These are phyloP conservation scores for Cyclocybe cylindracea DNA, from an alignment of 768 basidiomycete species.

Conservation along the genomic window DNA sequence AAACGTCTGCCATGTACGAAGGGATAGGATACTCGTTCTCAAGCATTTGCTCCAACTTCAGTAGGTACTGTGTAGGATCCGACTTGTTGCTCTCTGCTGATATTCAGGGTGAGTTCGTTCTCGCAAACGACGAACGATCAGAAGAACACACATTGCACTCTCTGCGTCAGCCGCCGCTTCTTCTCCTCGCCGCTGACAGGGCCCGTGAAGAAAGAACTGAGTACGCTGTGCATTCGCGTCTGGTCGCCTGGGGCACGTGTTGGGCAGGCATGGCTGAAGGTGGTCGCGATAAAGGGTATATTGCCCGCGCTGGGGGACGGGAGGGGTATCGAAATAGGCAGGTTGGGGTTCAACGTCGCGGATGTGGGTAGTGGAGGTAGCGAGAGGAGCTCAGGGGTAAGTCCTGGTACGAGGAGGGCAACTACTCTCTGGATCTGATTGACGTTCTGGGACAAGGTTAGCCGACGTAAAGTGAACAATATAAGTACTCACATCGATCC, in stretches of 20 bases:
- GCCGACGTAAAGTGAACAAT: background rate
- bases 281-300: conserved; percentile 70
- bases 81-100: conserved; percentile 63
- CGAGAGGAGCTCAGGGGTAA: conserved; percentile 73
- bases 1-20: conserved; percentile 76
- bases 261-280: conserved; percentile 92
- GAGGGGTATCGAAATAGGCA: conserved; percentile 44
- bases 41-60: conserved; percentile 84
- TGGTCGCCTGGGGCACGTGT: conserved; percentile 91
- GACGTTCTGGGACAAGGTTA: conserved; percentile 54
- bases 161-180: conserved; percentile 55
- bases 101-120: conserved; percentile 1
- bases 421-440: conserved; percentile 78
- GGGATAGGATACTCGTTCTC: conserved; percentile 94
- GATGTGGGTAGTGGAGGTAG: conserved; percentile 73
- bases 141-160: conserved; percentile 35
- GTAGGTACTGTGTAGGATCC: conserved; percentile 68
- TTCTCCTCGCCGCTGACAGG: conserved; percentile 83
- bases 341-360: conserved; percentile 53
- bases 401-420: conserved; percentile 80
- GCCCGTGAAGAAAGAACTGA: conserved; percentile 79
- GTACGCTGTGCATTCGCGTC: conserved; percentile 81
- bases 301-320: conserved; percentile 31
- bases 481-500: conserved; percentile 62
- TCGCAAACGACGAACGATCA: background rate